phyloP scores from a whole-genome alignment of 306 rosid genomes.

The Malus sylvestris region DNA sequence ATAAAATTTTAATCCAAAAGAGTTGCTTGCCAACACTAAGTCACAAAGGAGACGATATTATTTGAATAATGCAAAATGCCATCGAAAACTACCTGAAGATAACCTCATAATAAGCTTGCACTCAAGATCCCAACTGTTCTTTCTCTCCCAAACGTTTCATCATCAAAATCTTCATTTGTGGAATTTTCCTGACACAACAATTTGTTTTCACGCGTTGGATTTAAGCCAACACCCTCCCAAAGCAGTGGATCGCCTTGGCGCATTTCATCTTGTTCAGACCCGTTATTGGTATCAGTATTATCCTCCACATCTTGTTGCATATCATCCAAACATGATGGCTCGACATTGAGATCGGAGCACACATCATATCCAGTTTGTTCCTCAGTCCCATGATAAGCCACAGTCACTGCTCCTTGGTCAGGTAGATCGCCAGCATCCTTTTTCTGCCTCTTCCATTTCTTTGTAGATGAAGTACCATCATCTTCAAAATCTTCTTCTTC shows the following conservation, averaged over 20 bases:
- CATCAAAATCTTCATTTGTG: constrained; percentile 83
- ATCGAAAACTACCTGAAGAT: constrained; percentile 51
- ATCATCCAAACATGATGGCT: constrained; percentile 58
- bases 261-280: constrained; percentile 48
- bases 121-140: constrained; percentile 58
- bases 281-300: constrained; percentile 40
- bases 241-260: constrained; percentile 42
- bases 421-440: constrained; percentile 75
- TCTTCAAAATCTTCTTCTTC: constrained; percentile 99
- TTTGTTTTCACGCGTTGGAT: constrained; percentile 42
- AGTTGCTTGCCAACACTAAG: not conserved
- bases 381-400: constrained; percentile 54
- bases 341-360: constrained; percentile 82
- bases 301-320: constrained; percentile 47
- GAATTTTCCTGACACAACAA: constrained; percentile 91
- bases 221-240: constrained; percentile 59
- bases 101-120: constrained; percentile 58
- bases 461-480: constrained; percentile 97
- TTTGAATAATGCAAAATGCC: not conserved
- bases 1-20: not conserved
- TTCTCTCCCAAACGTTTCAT: constrained; percentile 73
- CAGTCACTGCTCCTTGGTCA: constrained; percentile 75
- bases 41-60: not conserved
- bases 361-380: constrained; percentile 72
- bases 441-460: constrained; percentile 99